Conservation (phyloP, 306 rosid species). For the Vigna angularis region DNA sequence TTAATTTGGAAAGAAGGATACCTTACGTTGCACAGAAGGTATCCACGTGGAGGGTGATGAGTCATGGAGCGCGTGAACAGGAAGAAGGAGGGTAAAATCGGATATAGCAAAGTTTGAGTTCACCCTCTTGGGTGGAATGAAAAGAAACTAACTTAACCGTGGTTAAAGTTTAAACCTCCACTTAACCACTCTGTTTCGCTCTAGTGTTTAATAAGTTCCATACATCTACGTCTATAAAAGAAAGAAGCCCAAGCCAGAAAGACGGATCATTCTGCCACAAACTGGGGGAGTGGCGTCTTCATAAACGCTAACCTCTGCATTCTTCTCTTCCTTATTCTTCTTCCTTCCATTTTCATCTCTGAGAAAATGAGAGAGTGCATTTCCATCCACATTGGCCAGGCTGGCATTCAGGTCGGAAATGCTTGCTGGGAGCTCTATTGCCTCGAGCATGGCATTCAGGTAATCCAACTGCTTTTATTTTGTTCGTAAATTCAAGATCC, state of each 20-base stretch:
- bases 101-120: not conserved
- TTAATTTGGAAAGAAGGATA: not conserved
- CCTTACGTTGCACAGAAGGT: not conserved
- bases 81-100: not conserved
- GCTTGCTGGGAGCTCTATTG: conserved; percentile 79
- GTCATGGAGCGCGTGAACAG: not conserved
- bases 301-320: conserved; percentile 56
- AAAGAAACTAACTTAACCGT: not conserved
- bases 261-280: not conserved
- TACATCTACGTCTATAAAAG: conserved; percentile 14
- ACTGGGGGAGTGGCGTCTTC: conserved; percentile 51
- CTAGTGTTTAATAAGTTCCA: not conserved
- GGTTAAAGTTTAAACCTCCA: conserved; percentile 3
- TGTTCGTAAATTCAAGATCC: too few relatives aligned
- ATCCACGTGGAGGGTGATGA: not conserved
- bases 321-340: not conserved
- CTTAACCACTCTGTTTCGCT: too few relatives aligned
- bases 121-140: not conserved
- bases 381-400: conserved; percentile 74
- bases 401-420: conserved; percentile 74
- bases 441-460: conserved; percentile 78
- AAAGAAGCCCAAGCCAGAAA: not conserved
- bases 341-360: not conserved
- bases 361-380: conserved; percentile 66
- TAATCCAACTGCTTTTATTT: not conserved